Base-by-base conservation (phyloP, 352 stramenopile species). In the Pythium volutum region DNA sequence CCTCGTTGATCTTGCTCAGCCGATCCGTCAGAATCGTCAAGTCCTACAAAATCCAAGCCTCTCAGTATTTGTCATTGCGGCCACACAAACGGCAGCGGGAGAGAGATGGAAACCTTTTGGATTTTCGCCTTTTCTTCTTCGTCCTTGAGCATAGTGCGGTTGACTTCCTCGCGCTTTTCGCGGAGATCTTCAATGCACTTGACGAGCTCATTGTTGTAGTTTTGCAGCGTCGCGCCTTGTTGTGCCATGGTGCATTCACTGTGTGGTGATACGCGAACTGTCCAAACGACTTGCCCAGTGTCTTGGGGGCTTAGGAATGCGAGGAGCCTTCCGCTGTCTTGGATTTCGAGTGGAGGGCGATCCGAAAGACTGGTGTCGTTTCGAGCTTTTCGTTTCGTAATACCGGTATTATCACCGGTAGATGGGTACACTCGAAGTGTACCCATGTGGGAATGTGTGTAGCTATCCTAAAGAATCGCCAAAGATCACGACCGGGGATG, bases 131-230 rank as follows among this genome's bases (percentile, higher is more conserved):
- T 97, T 65, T 97, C 91, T 63, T 97, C 89, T 67, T 98, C 93
- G 53, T 97, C 89, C 67, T 97, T 97, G 61, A 97, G 80, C 74
- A 98, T 98, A 38, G 87, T 70, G 20, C 87, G 81, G 66, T 96
- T 96, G 57, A 97, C 85, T 68, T 96, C 88, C 64, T 97, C 89
- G 27, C 91, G 84, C 74, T 96, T 96, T 71, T 97, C 88, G 26
- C 89, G 88, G 47, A 98, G 75, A 62, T 97, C 91, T 62, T 98
- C 93, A 63, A 98, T 98, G 73, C 91, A 97, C 62, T 97, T 97
- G 55, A 98, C 92, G 25, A 97, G 78, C 70, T 98, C 91, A 77
- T 98, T 98, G 76, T 98, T 98, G 81, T 97, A 98, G 76, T 97
- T 98, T 73, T 97, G 89, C 57, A 98, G 83, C 55, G 91, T 97